Percentiles rank a stretch among this genome's conserved stretches.
phyloP scores from a whole-genome alignment of 805 yeast genomes.

The Kodamaea hsintzibuensis region DNA sequence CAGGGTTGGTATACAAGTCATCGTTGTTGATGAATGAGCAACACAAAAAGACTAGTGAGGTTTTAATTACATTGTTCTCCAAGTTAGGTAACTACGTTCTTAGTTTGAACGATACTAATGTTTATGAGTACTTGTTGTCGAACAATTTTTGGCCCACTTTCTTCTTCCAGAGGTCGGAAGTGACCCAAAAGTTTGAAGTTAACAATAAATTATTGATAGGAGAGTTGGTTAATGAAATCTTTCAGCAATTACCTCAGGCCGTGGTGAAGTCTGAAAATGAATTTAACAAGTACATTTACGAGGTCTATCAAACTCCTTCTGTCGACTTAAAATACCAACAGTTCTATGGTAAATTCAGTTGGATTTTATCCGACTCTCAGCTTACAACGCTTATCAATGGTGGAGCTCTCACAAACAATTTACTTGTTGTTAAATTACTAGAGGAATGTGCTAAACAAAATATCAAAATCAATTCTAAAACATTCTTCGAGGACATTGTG shows the following conservation, averaged over 20 bases:
- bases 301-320: not conserved
- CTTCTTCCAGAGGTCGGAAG: conserved; percentile 10
- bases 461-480: not conserved
- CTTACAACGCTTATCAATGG: conserved; percentile 14
- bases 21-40: conserved; percentile 26
- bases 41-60: conserved; percentile 18
- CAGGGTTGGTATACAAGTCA: conserved; percentile 45
- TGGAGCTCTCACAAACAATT: not conserved
- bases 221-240: conserved; percentile 36
- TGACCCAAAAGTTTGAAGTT: conserved; percentile 19
- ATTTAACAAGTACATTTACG: conserved; percentile 14
- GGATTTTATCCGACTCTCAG: conserved; percentile 28
- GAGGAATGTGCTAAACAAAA: conserved; percentile 3
- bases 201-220: not conserved
- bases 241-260: conserved; percentile 25
- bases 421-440: not conserved
- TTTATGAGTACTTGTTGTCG: conserved; percentile 19
- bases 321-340: conserved; percentile 16
- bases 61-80: conserved; percentile 36
- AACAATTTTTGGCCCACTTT: conserved; percentile 30
- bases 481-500: not conserved
- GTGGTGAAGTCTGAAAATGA: conserved; percentile 7
- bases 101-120: conserved; percentile 13
- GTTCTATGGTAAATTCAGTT: conserved; percentile 20
- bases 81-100: conserved; percentile 43